Evolutionary conservation across 2,329 filamentous ascomycete genomes (phyloP), one percentile per base, ranked within the genome.

Genomic region (Cadophora sp.): DNA sequence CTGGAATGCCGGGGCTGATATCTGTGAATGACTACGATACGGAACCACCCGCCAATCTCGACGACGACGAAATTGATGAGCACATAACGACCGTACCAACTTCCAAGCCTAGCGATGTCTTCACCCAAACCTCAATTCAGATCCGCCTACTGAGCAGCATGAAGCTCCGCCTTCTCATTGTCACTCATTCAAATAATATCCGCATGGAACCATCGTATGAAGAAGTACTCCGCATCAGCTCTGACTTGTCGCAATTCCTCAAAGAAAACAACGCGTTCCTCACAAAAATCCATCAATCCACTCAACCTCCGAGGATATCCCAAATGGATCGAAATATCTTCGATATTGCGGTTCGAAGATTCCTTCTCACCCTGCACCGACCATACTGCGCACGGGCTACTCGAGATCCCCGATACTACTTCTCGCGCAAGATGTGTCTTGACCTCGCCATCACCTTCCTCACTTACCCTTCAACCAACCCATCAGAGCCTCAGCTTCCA

Each of bases 341-440:
- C 29, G 82, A 87, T 60, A 83, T 84, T 50, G 78, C 85, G 0
- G 79, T 85, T 4, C 83, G 84, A 5, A 84, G 87, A 16, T 88
- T 87, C 72, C 72, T 88, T 1, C 81, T 89, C 16, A 80, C 82
- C 0, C 78, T 90, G 0, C 87, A 90, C 69, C 82, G 81, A 8
- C 79, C 82, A 0, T 87, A 83, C 73, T 81, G 81, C 46, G 75
- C 75, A 46, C 77, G 80, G 68, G 81, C 84, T 11, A 79, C 75
- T 5, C 70, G 73, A 1, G 81, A 86, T 61, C 84, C 83, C 0
- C 67, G 81, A 4, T 87, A 82, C 72, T 80, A 85, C 69, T 85
- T 82, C 76, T 86, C 84, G 0, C 79, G 81, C 40, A 85, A 83
- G 68, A 76, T 81, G 8, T 83, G 80, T 68, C 68, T 86, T 1